Base-by-base conservation (phyloP, 495 filamentous ascomycete genomes). In the Talaromyces trachyspermus region DNA sequence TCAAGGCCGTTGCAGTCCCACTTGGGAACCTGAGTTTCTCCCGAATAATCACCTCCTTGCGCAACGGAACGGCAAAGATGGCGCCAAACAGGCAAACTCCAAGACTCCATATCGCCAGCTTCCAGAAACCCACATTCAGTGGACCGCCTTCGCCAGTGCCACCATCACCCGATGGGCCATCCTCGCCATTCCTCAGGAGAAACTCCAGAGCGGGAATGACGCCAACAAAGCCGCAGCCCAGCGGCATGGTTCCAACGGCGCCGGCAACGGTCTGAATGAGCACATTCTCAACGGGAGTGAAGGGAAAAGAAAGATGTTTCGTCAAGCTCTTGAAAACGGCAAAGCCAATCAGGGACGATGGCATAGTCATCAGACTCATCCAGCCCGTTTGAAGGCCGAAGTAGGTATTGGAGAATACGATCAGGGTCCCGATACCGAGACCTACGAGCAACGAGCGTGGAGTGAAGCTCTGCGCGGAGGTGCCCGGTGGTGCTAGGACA, bases 311-410 rank as follows among this genome's bases (percentile, higher is more conserved):
- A 4, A 95, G 63, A 39, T 84, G 73, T 44, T 80, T 78, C 2
- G 81, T 74, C 2, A 96, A 61, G 17, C 81, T 75, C 57, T 89
- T 88, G 73, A 99, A 99, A 55, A 95, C 83, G 5, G 89, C 92
- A 57, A 96, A 97, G n/a, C 94, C 94, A 49, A 99, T 86, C 49
- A 99, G 66, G 8, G 88, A 87, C 1, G 90, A 84, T 0, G 94
- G 94, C 94, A 99, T 97, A 11, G 83, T 74, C 85, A 89, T 89
- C 3, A 82, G 79, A 47, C 74, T 80, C 45, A 84, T 76, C 91
- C 92, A 99, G 55, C 94, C 94, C 3, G 91, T 96, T 63, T 99
- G 94, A 20, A 99, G 74, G 10, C 94, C 94, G 57, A 97, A 99
- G 61, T 96, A 99, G 72, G 87, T 95, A 64, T 97, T 97, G 20